These are phyloP conservation scores for Chrysosporium queenslandicum DNA, from an alignment of 2,329 filamentous ascomycete genomes.

Conservation along the genomic window DNA sequence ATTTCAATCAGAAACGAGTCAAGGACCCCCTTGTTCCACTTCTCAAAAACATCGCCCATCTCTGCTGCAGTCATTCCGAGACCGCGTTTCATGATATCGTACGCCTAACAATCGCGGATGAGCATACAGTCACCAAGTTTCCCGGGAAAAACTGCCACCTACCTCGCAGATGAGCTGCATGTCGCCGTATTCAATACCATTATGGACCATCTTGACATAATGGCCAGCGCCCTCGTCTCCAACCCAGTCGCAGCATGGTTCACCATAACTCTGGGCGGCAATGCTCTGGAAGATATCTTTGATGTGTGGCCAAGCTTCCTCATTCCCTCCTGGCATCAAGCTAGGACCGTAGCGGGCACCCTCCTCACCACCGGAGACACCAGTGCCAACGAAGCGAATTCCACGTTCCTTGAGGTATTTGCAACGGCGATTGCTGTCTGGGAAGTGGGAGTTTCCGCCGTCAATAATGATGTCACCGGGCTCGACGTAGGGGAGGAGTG, in stretches of 20 bases:
- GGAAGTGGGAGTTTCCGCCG: slow-evolving; percentile 98
- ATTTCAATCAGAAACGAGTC: slow-evolving; percentile 99
- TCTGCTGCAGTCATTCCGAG: slow-evolving; percentile 82
- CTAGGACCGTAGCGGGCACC: slow-evolving; percentile 95
- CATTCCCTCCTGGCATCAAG: slow-evolving; percentile 97
- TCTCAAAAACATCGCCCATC: slow-evolving; percentile 84
- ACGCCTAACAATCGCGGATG: slow-evolving; percentile 54
- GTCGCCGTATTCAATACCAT: slow-evolving; percentile 99
- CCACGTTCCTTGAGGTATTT: slow-evolving; percentile 78
- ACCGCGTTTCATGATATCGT: slow-evolving; percentile 99
- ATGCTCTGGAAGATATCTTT: slow-evolving; percentile 99
- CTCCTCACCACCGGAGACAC: slow-evolving; percentile 98
- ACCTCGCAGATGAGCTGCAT: slow-evolving; percentile 99
- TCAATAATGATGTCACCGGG: slow-evolving; percentile 97
- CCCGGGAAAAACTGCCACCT: slow-evolving; percentile 3
- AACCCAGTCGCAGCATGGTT: slow-evolving; percentile 99
- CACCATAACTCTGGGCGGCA: slow-evolving; percentile 90
- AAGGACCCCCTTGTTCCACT: slow-evolving; percentile 98
- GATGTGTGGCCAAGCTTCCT: slow-evolving; percentile 95
- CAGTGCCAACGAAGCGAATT: slow-evolving; percentile 89
- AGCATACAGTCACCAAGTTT: slow-evolving; percentile 12
- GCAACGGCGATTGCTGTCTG: slow-evolving; percentile 95
- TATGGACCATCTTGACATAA: slow-evolving; percentile 99
- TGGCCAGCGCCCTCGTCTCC: slow-evolving; percentile 98
- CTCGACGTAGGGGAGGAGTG: slow-evolving; percentile 72